These are phyloP conservation scores for Wolfiporia cocos DNA, from an alignment of 1,284 basidiomycete species.

Conservation along the genomic window DNA sequence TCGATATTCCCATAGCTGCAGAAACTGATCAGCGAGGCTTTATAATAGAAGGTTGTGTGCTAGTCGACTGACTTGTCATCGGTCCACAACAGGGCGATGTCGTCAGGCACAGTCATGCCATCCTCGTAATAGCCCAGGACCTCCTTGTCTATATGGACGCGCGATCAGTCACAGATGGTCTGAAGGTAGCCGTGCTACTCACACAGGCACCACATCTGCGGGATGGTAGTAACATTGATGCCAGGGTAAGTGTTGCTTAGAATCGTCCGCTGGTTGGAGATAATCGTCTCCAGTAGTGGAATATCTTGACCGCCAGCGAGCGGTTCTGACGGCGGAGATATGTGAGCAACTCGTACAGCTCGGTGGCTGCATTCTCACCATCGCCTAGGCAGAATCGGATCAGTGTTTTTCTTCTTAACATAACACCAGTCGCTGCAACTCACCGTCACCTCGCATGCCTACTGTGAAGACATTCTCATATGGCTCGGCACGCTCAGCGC, in stretches of 20 bases:
- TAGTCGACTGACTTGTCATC: constrained; percentile 47
- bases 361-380: constrained; percentile 12
- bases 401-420: too few relatives aligned
- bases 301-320: constrained; percentile 45
- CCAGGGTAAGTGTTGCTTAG: constrained; percentile 49
- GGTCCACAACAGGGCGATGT: constrained; percentile 53
- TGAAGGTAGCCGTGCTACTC: constrained; percentile 15
- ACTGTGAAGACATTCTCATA: constrained; percentile 60
- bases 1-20: constrained; percentile 54
- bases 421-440: constrained; percentile 19
- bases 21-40: neutral
- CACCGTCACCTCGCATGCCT: constrained; percentile 62
- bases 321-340: constrained; percentile 33
- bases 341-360: neutral
- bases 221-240: constrained; percentile 43
- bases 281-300: constrained; percentile 45
- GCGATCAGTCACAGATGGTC: neutral
- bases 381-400: constrained; percentile 11
- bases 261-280: constrained; percentile 58
- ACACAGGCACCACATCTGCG: constrained; percentile 65
- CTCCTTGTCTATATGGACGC: constrained; percentile 42
- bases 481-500: constrained; percentile 47
- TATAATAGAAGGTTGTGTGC: neutral
- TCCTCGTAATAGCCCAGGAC: constrained; percentile 65
- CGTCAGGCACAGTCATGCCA: constrained; percentile 49